phyloP scores from a whole-genome alignment of 2,329 filamentous ascomycete species.

The Tolypocladium paradoxum region DNA sequence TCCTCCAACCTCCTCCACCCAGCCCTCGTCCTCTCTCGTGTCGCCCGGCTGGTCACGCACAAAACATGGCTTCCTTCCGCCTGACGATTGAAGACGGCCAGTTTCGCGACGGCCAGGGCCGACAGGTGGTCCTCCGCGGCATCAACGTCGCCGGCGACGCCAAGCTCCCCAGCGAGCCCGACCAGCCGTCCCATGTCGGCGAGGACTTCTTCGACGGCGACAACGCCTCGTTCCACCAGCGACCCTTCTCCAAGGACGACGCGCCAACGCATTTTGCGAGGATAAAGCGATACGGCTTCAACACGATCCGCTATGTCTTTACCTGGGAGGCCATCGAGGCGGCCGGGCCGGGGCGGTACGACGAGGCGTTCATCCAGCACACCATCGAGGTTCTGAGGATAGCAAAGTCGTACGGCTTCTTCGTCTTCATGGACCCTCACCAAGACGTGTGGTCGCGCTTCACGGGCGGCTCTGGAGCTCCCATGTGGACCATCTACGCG shows the following conservation, averaged over 20 bases:
- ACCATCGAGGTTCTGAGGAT: slow-evolving; percentile 76
- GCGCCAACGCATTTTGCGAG: slow-evolving; percentile 79
- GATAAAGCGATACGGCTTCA: slow-evolving; percentile 84
- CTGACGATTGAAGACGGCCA: slow-evolving; percentile 75
- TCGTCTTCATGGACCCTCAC: slow-evolving; percentile 97
- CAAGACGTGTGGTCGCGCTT: slow-evolving; percentile 98
- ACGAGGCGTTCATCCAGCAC: slow-evolving; percentile 86
- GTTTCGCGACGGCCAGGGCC: slow-evolving; percentile 72
- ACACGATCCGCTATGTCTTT: slow-evolving; percentile 91
- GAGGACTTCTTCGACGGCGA: slow-evolving; percentile 88
- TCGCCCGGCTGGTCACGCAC: not conserved
- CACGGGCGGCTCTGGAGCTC: slow-evolving; percentile 87
- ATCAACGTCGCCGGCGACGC: slow-evolving; percentile 90
- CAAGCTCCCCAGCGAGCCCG: slow-evolving; percentile 75
- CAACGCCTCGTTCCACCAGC: slow-evolving; percentile 74
- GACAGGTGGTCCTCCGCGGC: slow-evolving; percentile 80
- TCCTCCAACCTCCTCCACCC: not conserved
- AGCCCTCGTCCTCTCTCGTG: not conserved
- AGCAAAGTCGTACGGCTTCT: slow-evolving; percentile 86
- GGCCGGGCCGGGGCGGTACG: slow-evolving; percentile 79
- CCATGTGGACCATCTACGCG: slow-evolving; percentile 96
- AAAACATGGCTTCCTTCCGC: slow-evolving; percentile 59
- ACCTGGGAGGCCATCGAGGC: slow-evolving; percentile 99
- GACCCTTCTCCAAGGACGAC: slow-evolving; percentile 75
- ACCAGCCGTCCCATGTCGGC: slow-evolving; percentile 67